Evolutionary conservation across 139 green algal genomes (phyloP).

Genomic region (Tetradesmus lagerheimii): DNA sequence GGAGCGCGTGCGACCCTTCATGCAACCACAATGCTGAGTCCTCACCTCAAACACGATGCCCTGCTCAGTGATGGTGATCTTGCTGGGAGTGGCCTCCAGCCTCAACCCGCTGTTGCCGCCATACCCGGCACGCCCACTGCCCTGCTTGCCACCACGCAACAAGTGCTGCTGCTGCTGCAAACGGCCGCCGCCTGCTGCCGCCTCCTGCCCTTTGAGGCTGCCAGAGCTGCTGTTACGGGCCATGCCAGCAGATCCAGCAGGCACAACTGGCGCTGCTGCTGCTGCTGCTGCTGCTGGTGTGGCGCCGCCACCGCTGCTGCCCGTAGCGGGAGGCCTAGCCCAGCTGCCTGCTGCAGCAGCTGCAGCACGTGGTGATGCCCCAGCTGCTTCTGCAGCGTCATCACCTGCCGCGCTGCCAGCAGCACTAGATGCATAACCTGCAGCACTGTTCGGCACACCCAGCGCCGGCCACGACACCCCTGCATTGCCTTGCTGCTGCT

Average conservation of each 20-base stretch:
- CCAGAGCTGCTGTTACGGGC: slow-evolving; percentile 39
- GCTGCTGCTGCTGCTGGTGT: slow-evolving; percentile 12
- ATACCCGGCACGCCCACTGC: background rate
- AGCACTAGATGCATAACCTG: background rate
- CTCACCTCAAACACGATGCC: slow-evolving; percentile 40
- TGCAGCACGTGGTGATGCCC: slow-evolving; percentile 10
- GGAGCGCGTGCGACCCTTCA: background rate
- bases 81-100: slow-evolving; percentile 14
- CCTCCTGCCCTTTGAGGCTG: slow-evolving; percentile 30
- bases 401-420: background rate
- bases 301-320: background rate
- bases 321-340: background rate
- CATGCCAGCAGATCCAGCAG: background rate
- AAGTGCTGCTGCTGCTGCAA: slow-evolving; percentile 27
- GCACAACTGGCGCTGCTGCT: background rate
- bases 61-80: slow-evolving; percentile 41
- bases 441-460: background rate
- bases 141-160: background rate
- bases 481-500: background rate
- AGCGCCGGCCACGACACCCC: background rate
- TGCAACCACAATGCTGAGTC: background rate
- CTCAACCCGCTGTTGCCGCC: slow-evolving; percentile 24
- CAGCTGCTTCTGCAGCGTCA: background rate
- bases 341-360: slow-evolving; percentile 20
- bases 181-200: background rate